phyloP scores from a whole-genome alignment of 306 rosid species.

The Castanea mollissima region DNA sequence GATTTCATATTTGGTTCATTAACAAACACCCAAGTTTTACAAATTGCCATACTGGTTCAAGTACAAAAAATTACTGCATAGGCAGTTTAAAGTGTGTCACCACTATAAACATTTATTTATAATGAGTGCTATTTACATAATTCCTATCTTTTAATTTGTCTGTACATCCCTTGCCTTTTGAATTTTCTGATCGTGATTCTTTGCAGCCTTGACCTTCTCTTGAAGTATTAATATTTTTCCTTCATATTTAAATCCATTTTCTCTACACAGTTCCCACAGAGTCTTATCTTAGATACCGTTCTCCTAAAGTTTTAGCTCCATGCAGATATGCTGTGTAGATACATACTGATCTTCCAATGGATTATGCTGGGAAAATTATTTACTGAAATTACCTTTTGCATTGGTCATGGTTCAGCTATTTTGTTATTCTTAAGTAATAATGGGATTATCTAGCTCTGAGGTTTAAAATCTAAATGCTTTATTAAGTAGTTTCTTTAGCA shows the following conservation, averaged over 20 bases:
- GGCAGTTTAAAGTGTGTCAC: not conserved
- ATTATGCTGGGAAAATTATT: not conserved
- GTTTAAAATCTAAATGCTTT: no score
- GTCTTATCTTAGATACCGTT: not conserved
- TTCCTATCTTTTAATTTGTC: not conserved
- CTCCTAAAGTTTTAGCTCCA: not conserved
- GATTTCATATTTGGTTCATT: no score
- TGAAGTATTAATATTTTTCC: not conserved
- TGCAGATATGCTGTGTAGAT: not conserved
- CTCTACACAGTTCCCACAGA: not conserved
- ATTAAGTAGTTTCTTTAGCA: no score
- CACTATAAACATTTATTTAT: not conserved
- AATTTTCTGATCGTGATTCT: not conserved
- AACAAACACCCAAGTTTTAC: no score
- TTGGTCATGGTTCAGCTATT: not conserved
- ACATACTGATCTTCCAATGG: not conserved
- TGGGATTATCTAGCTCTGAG: no score
- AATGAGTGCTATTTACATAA: no score
- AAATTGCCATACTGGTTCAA: no score
- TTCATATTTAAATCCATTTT: not conserved
- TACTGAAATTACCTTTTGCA: not conserved
- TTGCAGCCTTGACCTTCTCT: not conserved
- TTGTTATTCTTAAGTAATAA: not conserved
- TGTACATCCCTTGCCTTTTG: not conserved
- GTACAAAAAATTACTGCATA: no score